Evolutionary conservation across 768 basidiomycete genomes (phyloP).

Genomic region (Phaffia tasmanica): DNA sequence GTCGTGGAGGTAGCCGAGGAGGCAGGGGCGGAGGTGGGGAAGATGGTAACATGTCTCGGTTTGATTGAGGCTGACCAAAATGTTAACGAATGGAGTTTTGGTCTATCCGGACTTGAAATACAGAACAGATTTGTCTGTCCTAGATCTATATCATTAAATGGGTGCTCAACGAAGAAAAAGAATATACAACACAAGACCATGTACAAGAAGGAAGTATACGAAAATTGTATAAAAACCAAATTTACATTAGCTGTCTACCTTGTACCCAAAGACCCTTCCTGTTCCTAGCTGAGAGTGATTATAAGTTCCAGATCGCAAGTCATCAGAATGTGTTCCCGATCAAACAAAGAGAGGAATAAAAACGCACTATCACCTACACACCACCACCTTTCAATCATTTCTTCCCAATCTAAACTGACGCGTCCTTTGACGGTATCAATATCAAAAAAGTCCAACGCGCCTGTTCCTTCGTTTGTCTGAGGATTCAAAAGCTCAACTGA

Average conservation of each 20-base stretch:
- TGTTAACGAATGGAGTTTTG: too few relatives aligned
- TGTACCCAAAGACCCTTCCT: constrained; percentile 64
- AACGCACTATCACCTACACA: constrained; percentile 52
- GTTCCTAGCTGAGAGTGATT: constrained; percentile 42
- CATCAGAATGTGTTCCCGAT: background rate
- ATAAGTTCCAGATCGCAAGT: too few relatives aligned
- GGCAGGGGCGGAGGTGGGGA: constrained; percentile 3
- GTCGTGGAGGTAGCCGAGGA: constrained; percentile 3
- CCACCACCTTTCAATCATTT: constrained; percentile 82
- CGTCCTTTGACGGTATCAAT: constrained; percentile 20
- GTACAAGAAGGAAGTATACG: too few relatives aligned
- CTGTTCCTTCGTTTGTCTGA: constrained; percentile 43
- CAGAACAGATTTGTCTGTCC: too few relatives aligned
- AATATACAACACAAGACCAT: too few relatives aligned
- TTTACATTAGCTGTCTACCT: constrained; percentile 40
- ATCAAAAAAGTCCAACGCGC: constrained; percentile 62
- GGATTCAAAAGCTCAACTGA: constrained; percentile 47
- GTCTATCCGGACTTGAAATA: too few relatives aligned
- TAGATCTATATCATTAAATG: too few relatives aligned
- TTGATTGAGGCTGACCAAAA: too few relatives aligned
- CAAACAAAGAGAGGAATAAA: too few relatives aligned
- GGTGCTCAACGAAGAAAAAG: too few relatives aligned
- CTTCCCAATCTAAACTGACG: constrained; percentile 38
- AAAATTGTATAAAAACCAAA: too few relatives aligned
- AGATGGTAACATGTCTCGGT: too few relatives aligned